Percentiles rank a stretch among this genome's conserved stretches.
These are phyloP conservation scores for Ceratocystiopsis minuta DNA, from an alignment of 2,329 filamentous ascomycete species.

Conservation along the genomic window DNA sequence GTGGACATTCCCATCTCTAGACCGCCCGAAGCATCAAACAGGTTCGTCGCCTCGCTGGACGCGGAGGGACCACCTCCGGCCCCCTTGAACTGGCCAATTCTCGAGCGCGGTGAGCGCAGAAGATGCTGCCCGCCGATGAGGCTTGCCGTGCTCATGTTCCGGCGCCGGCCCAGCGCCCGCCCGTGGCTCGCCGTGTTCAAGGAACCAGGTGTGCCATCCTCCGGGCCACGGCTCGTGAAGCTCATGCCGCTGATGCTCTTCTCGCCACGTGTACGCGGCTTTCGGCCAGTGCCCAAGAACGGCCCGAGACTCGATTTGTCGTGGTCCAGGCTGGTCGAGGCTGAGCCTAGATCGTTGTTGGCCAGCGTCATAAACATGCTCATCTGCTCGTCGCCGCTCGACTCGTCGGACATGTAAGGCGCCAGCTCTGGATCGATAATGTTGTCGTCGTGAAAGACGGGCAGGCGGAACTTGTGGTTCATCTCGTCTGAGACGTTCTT, in stretches of 20 bases:
- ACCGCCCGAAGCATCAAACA: constrained; percentile 25
- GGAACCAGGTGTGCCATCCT: neutral
- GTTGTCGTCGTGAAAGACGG: constrained; percentile 95
- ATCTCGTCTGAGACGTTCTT: constrained; percentile 50
- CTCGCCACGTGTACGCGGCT: constrained; percentile 52
- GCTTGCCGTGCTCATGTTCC: constrained; percentile 74
- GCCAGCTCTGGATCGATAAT: constrained; percentile 95
- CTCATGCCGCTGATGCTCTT: constrained; percentile 57
- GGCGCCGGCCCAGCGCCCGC: constrained; percentile 44
- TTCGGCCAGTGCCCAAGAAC: constrained; percentile 54
- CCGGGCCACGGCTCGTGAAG: constrained; percentile 41
- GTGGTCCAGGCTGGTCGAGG: constrained; percentile 49
- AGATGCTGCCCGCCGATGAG: constrained; percentile 38
- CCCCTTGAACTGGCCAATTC: constrained; percentile 18
- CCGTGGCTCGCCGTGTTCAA: constrained; percentile 38
- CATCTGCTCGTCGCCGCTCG: constrained; percentile 81
- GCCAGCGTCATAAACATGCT: constrained; percentile 65
- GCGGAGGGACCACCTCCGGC: constrained; percentile 31
- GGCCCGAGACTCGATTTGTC: constrained; percentile 59
- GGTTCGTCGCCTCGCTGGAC: constrained; percentile 32
- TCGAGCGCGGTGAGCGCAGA: constrained; percentile 51
- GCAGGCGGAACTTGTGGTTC: constrained; percentile 47
- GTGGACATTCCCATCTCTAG: constrained; percentile 27
- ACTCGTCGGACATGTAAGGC: constrained; percentile 89
- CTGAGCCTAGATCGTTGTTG: constrained; percentile 42